Conservation (phyloP, 2,329 filamentous ascomycete species). For the Neonectria hederae region DNA sequence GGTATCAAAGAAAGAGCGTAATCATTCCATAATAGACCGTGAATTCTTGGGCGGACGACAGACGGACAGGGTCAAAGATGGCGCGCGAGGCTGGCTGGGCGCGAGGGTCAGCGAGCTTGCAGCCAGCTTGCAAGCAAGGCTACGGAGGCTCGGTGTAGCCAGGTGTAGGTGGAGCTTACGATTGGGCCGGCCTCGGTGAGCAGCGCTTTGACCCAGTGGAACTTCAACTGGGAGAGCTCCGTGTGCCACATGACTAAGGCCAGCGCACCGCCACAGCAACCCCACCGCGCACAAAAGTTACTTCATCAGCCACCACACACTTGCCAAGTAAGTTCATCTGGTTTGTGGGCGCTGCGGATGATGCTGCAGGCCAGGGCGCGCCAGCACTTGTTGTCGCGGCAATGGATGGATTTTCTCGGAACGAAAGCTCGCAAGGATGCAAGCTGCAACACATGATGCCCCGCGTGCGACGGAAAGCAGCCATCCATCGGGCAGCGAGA, state of each 20-base stretch:
- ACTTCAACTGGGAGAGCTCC: neutral
- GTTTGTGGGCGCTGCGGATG: constrained; percentile 17
- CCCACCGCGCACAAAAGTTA: constrained; percentile 12
- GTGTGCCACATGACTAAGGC: constrained; percentile 1
- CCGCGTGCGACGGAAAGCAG: constrained; percentile 19
- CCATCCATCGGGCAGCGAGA: constrained; percentile 21
- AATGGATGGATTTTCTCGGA: constrained; percentile 29
- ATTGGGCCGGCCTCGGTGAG: constrained; percentile 28
- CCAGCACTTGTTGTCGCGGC: constrained; percentile 18
- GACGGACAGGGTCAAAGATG: constrained; percentile 16
- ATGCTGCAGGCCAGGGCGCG: constrained; percentile 16
- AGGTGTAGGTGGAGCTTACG: constrained; percentile 16
- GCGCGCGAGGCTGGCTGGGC: constrained; percentile 29
- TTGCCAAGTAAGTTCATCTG: constrained; percentile 9
- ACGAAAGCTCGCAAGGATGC: constrained; percentile 21
- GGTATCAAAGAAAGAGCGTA: neutral
- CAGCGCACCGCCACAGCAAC: constrained; percentile 9
- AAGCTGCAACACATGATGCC: constrained; percentile 30
- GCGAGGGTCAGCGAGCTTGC: constrained; percentile 34
- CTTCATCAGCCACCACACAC: constrained; percentile 1
- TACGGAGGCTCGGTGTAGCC: constrained; percentile 25
- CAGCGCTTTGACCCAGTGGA: constrained; percentile 6
- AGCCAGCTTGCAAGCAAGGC: constrained; percentile 45
- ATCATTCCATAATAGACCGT: constrained; percentile 27
- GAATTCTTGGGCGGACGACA: constrained; percentile 1